Percentiles rank a stretch among this genome's conserved stretches.
Evolutionary conservation across 345 rosid genomes (phyloP).

Genomic region (Gynandropsis gynandra): DNA sequence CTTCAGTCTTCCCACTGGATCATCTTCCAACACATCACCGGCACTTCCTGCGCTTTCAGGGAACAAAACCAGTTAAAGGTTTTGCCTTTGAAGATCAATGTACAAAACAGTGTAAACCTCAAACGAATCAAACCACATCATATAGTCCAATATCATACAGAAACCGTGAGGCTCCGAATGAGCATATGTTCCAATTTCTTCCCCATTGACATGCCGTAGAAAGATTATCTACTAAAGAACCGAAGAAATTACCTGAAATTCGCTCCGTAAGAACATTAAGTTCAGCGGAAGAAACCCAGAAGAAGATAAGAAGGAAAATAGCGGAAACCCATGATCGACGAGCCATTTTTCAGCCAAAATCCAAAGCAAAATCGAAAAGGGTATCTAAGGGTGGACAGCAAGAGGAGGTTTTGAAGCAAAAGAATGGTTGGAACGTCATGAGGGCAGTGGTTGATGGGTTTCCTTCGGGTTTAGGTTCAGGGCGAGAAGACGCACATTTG

Average conservation of each 20-base stretch:
- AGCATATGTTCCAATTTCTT: too few relatives aligned
- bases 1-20: conserved; percentile 89
- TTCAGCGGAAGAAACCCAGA: conserved; percentile 29
- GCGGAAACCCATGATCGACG: conserved; percentile 27
- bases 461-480: conserved; percentile 47
- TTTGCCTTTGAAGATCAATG: background rate
- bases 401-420: conserved; percentile 33
- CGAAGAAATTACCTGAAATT: conserved; percentile 53
- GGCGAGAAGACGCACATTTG: too few relatives aligned
- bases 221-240: background rate
- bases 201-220: background rate
- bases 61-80: background rate
- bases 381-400: conserved; percentile 20
- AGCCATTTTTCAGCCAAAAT: conserved; percentile 31
- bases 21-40: conserved; percentile 90
- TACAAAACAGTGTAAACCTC: too few relatives aligned
- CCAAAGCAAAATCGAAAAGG: conserved; percentile 15
- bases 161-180: background rate
- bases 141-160: background rate
- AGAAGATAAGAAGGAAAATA: conserved; percentile 25
- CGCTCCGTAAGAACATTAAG: conserved; percentile 50
- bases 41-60: conserved; percentile 66
- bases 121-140: background rate
- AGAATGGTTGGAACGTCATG: conserved; percentile 62
- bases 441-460: conserved; percentile 62